Evolutionary conservation across 441 rosid species (phyloP).

Genomic region (Jatropha multifida): DNA sequence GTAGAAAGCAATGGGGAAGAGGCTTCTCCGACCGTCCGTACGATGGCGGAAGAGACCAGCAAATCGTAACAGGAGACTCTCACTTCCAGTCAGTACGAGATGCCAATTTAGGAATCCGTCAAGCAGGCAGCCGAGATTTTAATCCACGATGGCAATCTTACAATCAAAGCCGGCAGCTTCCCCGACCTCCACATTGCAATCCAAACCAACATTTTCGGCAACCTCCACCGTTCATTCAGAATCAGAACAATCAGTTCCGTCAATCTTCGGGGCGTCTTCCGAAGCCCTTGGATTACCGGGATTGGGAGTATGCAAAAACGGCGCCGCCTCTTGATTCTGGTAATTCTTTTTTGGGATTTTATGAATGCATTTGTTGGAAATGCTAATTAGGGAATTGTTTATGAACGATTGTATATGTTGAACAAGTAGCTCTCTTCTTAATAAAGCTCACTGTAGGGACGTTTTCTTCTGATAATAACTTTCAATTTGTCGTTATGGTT

Average conservation of each 20-base stretch:
- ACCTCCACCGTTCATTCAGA: slow-evolving; percentile 28
- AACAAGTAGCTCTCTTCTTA: neutral
- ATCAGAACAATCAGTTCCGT: slow-evolving; percentile 32
- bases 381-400: neutral
- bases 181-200: slow-evolving; percentile 31
- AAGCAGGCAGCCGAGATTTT: slow-evolving; percentile 26
- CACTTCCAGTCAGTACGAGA: slow-evolving; percentile 46
- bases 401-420: neutral
- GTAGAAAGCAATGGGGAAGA: slow-evolving; percentile 43
- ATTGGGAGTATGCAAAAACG: slow-evolving; percentile 66
- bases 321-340: slow-evolving; percentile 57
- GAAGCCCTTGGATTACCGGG: slow-evolving; percentile 62
- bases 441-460: neutral
- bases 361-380: neutral
- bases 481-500: slow-evolving; percentile 18
- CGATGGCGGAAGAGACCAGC: slow-evolving; percentile 39
- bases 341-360: slow-evolving; percentile 23
- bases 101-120: slow-evolving; percentile 43
- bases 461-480: neutral
- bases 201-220: slow-evolving; percentile 33
- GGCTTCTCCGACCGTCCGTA: slow-evolving; percentile 47
- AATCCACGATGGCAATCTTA: slow-evolving; percentile 12
- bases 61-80: slow-evolving; percentile 44
- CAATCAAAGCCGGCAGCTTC: slow-evolving; percentile 30
- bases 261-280: slow-evolving; percentile 32